Conservation (phyloP, 208 protist species). For the Tritrichomonas musculus region DNA sequence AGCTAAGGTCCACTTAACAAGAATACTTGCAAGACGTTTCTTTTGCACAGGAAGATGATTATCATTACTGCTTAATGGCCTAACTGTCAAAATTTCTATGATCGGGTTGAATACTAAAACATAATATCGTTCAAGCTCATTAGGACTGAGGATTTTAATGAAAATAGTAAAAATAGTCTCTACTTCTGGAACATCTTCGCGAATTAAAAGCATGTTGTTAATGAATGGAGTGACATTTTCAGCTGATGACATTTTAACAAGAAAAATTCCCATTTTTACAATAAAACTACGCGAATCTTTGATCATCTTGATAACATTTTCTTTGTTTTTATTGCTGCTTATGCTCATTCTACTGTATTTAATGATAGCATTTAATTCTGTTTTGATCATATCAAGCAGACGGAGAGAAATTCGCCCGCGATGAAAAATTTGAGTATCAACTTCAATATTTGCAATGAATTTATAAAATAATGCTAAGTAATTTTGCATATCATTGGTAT, state of each 20-base stretch:
- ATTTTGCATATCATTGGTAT: no score
- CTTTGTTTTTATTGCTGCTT: no score
- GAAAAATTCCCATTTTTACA: not conserved
- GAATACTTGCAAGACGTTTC: not conserved
- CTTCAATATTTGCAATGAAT: no score
- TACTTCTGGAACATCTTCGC: not conserved
- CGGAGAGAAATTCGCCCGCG: no score
- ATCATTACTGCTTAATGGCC: not conserved
- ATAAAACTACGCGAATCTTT: not conserved
- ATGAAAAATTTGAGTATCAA: no score
- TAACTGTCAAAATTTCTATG: not conserved
- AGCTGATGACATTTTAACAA: not conserved
- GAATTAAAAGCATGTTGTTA: not conserved
- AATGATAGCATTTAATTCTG: no score
- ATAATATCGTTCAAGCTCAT: not conserved
- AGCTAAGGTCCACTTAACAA: no score
- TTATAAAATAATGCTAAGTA: no score
- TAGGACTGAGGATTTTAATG: not conserved
- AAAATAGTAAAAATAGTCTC: not conserved
- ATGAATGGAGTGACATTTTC: not conserved
- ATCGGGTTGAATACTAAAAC: not conserved
- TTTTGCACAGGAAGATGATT: no score
- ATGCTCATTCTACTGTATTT: no score
- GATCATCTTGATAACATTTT: no score
- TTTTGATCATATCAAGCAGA: no score